Conservation (phyloP, 257 asterid genomes). For the Osmanthus fragrans region DNA sequence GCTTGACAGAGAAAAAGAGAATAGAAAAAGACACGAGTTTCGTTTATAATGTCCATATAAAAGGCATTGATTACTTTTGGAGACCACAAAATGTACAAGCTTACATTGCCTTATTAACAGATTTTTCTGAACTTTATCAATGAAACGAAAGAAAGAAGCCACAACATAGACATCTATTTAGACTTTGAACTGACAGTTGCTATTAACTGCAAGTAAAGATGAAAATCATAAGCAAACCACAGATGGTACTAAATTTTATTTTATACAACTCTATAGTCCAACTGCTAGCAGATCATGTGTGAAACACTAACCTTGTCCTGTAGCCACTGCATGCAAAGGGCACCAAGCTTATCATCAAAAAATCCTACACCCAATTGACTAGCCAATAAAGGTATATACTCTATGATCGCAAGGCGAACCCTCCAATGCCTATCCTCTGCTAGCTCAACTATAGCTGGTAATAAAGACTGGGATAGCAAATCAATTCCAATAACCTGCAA, state of each 20-base stretch:
- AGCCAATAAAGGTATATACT: conserved; percentile 79
- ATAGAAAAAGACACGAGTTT: not conserved
- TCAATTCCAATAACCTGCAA: conserved; percentile 80
- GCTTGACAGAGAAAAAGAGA: not conserved
- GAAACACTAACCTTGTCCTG: conserved; percentile 65
- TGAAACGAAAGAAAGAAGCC: not conserved
- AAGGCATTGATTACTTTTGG: not conserved
- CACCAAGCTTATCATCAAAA: conserved; percentile 84
- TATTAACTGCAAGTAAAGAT: conserved; percentile 7
- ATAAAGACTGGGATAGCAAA: conserved; percentile 70
- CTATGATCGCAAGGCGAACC: conserved; percentile 85
- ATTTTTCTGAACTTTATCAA: not conserved
- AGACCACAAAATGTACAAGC: not conserved
- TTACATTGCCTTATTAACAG: not conserved
- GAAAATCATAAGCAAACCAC: not conserved
- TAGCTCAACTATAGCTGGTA: conserved; percentile 87
- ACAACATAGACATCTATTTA: not conserved
- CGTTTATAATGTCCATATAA: not conserved
- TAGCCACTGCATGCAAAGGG: conserved; percentile 90
- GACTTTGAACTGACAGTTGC: not conserved
- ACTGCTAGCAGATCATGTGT: not conserved
- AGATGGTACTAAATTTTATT: not conserved
- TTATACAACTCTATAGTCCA: not conserved
- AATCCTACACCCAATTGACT: conserved; percentile 80
- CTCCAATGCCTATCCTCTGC: conserved; percentile 94